These are phyloP conservation scores for Termitomyces sp. DNA, from an alignment of 768 basidiomycete species.

Conservation along the genomic window DNA sequence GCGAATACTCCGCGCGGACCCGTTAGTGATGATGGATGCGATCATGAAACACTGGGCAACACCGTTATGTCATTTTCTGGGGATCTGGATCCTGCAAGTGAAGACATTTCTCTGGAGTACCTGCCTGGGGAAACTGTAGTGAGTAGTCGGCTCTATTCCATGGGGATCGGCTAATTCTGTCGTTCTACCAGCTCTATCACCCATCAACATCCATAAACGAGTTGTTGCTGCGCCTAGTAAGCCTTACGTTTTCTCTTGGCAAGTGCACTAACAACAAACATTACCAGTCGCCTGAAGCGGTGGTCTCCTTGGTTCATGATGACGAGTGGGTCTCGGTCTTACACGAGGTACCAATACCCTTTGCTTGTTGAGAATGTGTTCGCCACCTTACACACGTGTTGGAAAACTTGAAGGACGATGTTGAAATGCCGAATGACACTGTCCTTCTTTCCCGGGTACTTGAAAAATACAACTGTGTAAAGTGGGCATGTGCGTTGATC, in stretches of 20 bases:
- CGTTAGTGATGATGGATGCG: neutral
- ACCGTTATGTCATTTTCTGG: neutral
- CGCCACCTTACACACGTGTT: neutral
- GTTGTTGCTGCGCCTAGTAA: conserved; percentile 14
- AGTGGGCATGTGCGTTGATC: conserved; percentile 4
- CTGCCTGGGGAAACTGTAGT: conserved; percentile 1
- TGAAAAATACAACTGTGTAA: neutral
- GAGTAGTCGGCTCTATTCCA: neutral
- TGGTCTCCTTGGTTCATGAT: conserved; percentile 18
- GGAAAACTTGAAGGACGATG: conserved; percentile 2
- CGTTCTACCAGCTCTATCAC: conserved; percentile 13
- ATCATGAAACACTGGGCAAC: neutral
- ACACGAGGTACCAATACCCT: conserved; percentile 9
- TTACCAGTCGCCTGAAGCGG: conserved; percentile 10
- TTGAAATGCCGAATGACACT: conserved; percentile 2
- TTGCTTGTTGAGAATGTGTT: neutral
- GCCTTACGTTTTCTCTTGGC: neutral
- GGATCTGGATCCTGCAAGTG: neutral
- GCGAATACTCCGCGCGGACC: neutral
- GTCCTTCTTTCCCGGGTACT: conserved; percentile 7
- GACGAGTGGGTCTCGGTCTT: conserved; percentile 19
- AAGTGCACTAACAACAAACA: neutral
- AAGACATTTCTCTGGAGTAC: conserved; percentile 6
- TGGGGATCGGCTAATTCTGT: neutral
- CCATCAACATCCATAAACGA: conserved; percentile 18